These are phyloP conservation scores for Penicillium sp. DNA, from an alignment of 2,329 filamentous ascomycete species.

Conservation along the genomic window DNA sequence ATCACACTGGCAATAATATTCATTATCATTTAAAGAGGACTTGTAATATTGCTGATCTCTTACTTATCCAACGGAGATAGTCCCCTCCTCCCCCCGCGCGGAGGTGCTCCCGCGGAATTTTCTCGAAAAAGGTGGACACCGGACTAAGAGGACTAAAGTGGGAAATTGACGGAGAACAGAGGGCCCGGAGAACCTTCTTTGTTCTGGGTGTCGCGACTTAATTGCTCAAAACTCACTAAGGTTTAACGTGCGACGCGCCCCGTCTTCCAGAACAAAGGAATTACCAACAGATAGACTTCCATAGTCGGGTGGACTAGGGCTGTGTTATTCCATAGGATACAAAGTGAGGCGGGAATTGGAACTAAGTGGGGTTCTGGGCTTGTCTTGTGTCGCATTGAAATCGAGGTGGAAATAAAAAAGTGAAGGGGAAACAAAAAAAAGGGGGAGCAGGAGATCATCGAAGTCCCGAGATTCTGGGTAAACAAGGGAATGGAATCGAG, in stretches of 20 bases:
- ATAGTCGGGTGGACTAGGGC: neutral
- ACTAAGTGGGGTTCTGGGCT: neutral
- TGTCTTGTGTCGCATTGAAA: slow-evolving; percentile 3
- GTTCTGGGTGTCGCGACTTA: neutral
- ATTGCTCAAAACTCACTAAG: neutral
- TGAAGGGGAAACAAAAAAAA: slow-evolving; percentile 8
- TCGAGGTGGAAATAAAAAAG: neutral
- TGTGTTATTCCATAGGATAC: neutral
- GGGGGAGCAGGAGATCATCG: slow-evolving; percentile 17
- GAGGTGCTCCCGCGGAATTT: slow-evolving; percentile 22
- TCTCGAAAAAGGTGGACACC: slow-evolving; percentile 26
- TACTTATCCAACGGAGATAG: slow-evolving; percentile 1
- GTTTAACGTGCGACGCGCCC: slow-evolving; percentile 3
- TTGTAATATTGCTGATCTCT: neutral
- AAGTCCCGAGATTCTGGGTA: slow-evolving; percentile 17
- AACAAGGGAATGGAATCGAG: slow-evolving; percentile 2
- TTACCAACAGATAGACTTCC: slow-evolving; percentile 1
- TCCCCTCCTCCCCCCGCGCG: slow-evolving; percentile 12
- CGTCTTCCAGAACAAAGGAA: slow-evolving; percentile 5
- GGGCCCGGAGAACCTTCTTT: neutral
- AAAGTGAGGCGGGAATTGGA: neutral
- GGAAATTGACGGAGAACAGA: slow-evolving; percentile 1
- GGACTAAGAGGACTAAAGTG: neutral
- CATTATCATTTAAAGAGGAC: neutral
- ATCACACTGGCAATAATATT: slow-evolving; percentile 4